Evolutionary conservation across 2,329 filamentous ascomycete species (phyloP).

Genomic region (Spiromastix sp.): DNA sequence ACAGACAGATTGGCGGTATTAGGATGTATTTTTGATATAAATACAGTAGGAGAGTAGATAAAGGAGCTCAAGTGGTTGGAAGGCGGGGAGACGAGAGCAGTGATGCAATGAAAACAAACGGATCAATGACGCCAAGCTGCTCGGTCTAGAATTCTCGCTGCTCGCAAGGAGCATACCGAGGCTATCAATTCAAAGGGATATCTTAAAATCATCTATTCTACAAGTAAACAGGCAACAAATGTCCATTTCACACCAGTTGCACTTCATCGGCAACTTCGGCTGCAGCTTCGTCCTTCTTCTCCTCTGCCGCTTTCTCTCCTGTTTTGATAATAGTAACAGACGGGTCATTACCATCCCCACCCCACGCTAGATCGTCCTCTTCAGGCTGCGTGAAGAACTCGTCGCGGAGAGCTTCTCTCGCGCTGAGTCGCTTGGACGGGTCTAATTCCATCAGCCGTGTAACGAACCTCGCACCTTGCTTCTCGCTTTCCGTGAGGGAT

Average conservation of each 20-base stretch:
- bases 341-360: constrained; percentile 3
- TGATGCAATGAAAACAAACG: no score
- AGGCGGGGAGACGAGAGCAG: no score
- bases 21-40: no score
- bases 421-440: constrained; percentile 31
- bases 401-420: constrained; percentile 34
- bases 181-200: no score
- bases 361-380: constrained; percentile 16
- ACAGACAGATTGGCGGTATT: constrained; percentile 1
- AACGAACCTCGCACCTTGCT: constrained; percentile 35
- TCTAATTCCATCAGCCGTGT: constrained; percentile 35
- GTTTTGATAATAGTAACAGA: constrained; percentile 1
- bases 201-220: no score
- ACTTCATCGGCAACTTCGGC: constrained; percentile 9
- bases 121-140: no score
- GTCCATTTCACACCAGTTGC: constrained; percentile 8
- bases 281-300: constrained; percentile 5
- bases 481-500: constrained; percentile 40
- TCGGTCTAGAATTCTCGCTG: no score
- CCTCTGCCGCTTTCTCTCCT: background rate
- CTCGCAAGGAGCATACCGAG: no score
- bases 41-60: no score
- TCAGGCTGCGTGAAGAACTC: constrained; percentile 34
- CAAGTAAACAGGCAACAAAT: no score
- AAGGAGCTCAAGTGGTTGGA: no score